Base-by-base conservation (phyloP, 371 early-diverging fungal genomes). In the Lichtheimia ornata region DNA sequence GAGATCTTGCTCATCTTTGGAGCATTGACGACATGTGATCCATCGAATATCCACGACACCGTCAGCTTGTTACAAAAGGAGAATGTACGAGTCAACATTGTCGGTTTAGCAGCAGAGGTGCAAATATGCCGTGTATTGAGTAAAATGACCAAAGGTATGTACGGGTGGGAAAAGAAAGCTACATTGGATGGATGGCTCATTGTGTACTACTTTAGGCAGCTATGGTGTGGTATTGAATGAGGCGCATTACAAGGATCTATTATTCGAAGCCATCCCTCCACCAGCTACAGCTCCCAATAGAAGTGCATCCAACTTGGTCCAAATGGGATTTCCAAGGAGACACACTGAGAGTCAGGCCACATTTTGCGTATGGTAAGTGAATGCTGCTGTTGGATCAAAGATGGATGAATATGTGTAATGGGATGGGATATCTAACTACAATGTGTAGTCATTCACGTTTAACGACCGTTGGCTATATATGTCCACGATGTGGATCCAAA, bases 301-400 rank as follows among this genome's bases (percentile, higher is more conserved):
- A 53, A 74, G 82, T n/a, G 74, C 84, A 47, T 76, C 88, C 0
- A 88, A 88, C 59, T 68, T 94, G 43, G 88, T 96, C 6, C 79
- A 82, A 47, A 97, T 97, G 98, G 98, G 98, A 17, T 97, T 97
- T 59, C 95, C 98, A 0, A 74, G 75, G 20, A 79, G 87, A 43
- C 74, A 83, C 0, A 71, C 65, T 17, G 87, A 86, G 27, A 67
- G 72, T 13, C 72, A 77, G 35, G 84, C 92, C 11, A 89, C 91
- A 2, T 82, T 93, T 15, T 97, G 97, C 64, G 91, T 85, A 14
- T 96, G 94, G 92, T 92, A 87, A 63, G 66, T 52, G n/a, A n/a
- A n/a, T n/a, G n/a, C n/a, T n/a, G 27, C 40, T 40, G 11, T 11
- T 2, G 9, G 35, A 35, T 35, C 35, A 35, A n/a, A n/a, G n/a